Percentiles rank a stretch among this genome's conserved stretches.
phyloP scores from a whole-genome alignment of 83 land plant genomes.

The Isoetes engelmannii region DNA sequence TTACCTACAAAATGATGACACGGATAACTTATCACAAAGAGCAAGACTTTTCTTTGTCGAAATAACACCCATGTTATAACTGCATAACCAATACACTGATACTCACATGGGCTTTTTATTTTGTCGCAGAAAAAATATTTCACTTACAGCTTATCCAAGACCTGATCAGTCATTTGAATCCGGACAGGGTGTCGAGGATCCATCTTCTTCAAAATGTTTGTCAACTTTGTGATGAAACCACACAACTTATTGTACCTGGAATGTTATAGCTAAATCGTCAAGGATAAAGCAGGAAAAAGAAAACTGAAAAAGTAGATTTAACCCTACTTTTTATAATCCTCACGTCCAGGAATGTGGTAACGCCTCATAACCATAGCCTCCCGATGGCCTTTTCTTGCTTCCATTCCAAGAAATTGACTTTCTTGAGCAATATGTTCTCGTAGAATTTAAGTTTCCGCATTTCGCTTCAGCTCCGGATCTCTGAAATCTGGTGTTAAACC shows the following conservation, averaged over 20 bases:
- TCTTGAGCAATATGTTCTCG: constrained; percentile 88
- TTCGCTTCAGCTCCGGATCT: not conserved
- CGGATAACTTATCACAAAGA: constrained; percentile 67
- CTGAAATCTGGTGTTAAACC: too few relatives aligned
- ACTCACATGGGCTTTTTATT: too few relatives aligned
- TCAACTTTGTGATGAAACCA: constrained; percentile 66
- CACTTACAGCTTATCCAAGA: constrained; percentile 73
- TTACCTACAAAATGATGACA: constrained; percentile 80
- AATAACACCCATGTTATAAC: constrained; percentile 82
- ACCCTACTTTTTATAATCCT: constrained; percentile 79
- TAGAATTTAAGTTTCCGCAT: constrained; percentile 89
- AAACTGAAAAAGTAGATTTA: not conserved
- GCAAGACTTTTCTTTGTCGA: constrained; percentile 71
- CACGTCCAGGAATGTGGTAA: constrained; percentile 72
- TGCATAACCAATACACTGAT: constrained; percentile 9
- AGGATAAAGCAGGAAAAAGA: not conserved
- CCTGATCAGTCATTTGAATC: constrained; percentile 65
- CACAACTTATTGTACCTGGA: constrained; percentile 60
- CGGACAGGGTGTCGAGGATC: constrained; percentile 76
- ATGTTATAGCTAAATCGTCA: not conserved
- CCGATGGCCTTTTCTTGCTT: constrained; percentile 69
- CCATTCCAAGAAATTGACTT: constrained; percentile 80
- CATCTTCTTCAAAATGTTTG: constrained; percentile 65
- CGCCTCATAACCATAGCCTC: constrained; percentile 63
- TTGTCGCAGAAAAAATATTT: not conserved